A percentile compares a stretch with the other conserved stretches of the same genome.
Conservation (phyloP, 352 stramenopile species). For the Sclerospora graminicola region DNA sequence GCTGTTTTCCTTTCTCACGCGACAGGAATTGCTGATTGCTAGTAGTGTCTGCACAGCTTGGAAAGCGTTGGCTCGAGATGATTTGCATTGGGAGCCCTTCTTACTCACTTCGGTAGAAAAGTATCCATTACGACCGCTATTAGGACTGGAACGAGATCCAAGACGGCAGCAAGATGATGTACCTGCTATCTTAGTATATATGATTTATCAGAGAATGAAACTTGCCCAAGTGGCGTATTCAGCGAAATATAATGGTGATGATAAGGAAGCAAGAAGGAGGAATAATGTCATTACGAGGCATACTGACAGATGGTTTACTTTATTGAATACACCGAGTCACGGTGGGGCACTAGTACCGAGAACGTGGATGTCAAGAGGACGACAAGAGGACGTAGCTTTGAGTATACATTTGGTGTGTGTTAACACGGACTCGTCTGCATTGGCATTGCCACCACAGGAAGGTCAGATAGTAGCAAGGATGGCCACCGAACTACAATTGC, state of each 20-base stretch:
- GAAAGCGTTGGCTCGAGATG: slow-evolving; percentile 35
- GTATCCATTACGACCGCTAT: slow-evolving; percentile 49
- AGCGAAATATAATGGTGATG: background rate
- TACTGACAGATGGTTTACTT: slow-evolving; percentile 13
- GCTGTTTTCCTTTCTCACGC: slow-evolving; percentile 46
- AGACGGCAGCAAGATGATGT: slow-evolving; percentile 12
- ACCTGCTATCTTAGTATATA: slow-evolving; percentile 65
- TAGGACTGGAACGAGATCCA: slow-evolving; percentile 27
- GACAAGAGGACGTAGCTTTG: slow-evolving; percentile 1
- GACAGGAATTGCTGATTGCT: slow-evolving; percentile 30
- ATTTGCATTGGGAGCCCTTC: slow-evolving; percentile 60
- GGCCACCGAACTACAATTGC: slow-evolving; percentile 7
- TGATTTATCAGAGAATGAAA: slow-evolving; percentile 49
- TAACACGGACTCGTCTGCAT: background rate
- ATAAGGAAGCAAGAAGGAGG: background rate
- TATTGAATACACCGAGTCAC: slow-evolving; percentile 6
- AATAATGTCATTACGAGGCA: slow-evolving; percentile 4
- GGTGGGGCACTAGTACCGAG: slow-evolving; percentile 3
- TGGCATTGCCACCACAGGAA: background rate
- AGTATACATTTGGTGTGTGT: slow-evolving; percentile 24
- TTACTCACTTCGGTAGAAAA: slow-evolving; percentile 45
- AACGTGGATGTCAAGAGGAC: background rate
- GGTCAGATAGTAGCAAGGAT: slow-evolving; percentile 8
- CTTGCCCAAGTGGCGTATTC: slow-evolving; percentile 17
- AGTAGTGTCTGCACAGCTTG: slow-evolving; percentile 49